These are phyloP conservation scores for Thermothielavioides terrestris DNA, from an alignment of 495 filamentous ascomycete genomes.

Conservation along the genomic window DNA sequence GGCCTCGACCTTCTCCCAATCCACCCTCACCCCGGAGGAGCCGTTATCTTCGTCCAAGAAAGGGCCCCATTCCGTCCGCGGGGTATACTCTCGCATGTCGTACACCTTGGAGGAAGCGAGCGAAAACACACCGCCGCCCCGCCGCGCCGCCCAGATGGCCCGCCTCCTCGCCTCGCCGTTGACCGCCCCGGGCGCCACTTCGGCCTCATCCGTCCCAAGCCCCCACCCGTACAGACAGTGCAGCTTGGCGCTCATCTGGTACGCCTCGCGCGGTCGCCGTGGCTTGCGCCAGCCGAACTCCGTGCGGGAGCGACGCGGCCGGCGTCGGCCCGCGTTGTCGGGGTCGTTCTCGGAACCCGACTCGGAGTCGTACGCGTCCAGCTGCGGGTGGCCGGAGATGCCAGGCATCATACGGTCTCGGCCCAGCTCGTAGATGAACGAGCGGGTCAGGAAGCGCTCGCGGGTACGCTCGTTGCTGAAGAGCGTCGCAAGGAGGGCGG, in stretches of 20 bases:
- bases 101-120: conserved; percentile 55
- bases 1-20: conserved; percentile 65
- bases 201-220: conserved; percentile 14
- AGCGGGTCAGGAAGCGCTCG: conserved; percentile 41
- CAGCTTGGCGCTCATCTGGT: conserved; percentile 53
- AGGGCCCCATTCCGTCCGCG: conserved; percentile 50
- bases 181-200: conserved; percentile 6
- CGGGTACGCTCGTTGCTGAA: conserved; percentile 31
- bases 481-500: conserved; percentile 37
- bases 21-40: conserved; percentile 38
- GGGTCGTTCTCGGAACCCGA: background rate
- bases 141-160: background rate
- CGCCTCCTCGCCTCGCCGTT: no score
- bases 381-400: background rate
- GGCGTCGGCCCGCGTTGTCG: background rate
- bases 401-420: background rate
- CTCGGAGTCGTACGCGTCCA: background rate
- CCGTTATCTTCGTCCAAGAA: conserved; percentile 44
- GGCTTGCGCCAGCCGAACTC: background rate
- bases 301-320: background rate
- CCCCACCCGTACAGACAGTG: conserved; percentile 49
- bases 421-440: conserved; percentile 45
- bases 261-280: conserved; percentile 8
- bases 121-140: conserved; percentile 27
- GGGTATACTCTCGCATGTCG: conserved; percentile 54